Evolutionary conservation across 2,329 filamentous ascomycete genomes (phyloP), one percentile per base, ranked within the genome.

Genomic region (Bipolaris cookei): DNA sequence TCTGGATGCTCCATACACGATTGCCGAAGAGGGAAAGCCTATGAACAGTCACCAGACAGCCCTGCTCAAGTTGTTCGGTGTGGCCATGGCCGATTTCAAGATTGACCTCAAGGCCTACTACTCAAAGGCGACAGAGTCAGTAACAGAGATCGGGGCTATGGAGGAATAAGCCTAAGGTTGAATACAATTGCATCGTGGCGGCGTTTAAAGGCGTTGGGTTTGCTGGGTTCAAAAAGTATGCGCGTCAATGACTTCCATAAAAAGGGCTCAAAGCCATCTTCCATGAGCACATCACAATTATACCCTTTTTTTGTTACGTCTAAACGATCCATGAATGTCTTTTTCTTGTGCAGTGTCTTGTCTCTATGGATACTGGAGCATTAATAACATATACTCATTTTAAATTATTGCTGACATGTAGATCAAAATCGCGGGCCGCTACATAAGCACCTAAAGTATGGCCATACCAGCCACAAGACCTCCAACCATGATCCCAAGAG

Each of bases 31-130:
- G 77, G 95, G 94, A 10, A 87, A 97, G 73, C 84, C 87, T 42
- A 80, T 99, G 66, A 93, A 97, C 78, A 93, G 90, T 66, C 86
- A 94, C 69, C 95, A 99, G 84, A 97, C 95, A 55, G 89, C 92
- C 63, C 80, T 99, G 73, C 78, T 99, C 78, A 98, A 98, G 86
- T 83, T 97, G 70, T 98, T 99, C 79, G 90, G 92, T 51, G 86
- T 97, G 55, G 91, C 90, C 62, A 86, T 95, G 79, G 91, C 92
- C 56, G 92, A 98, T 80, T 99, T 99, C 81, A 88, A 84, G 76
- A 88, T 99, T 56, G 84, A 87, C 70, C 80, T 96, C 64, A 80
- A 90, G 76, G 93, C 92, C 73, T 89, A 84, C 56, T 76, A 76
- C 59, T 67, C 70, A 13, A 63, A 62, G 18, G 65, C 69, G 25